A percentile compares a stretch with the other conserved stretches of the same genome.
phyloP scores from a whole-genome alignment of 805 yeast genomes.

The Ogataea trehaloabstinens region DNA sequence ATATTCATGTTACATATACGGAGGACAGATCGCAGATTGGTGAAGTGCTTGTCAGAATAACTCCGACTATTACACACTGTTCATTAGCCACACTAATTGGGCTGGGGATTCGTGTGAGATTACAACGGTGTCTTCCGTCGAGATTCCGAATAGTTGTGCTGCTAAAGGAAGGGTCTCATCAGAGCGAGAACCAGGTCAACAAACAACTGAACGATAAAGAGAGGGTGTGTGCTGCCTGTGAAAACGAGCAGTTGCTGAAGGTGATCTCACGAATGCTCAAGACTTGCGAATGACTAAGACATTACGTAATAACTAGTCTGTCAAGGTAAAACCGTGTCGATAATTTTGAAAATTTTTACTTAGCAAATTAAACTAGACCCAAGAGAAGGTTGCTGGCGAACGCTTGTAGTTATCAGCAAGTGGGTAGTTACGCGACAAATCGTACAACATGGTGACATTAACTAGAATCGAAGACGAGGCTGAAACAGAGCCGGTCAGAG shows the following conservation, averaged over 20 bases:
- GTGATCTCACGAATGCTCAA: constrained; percentile 93
- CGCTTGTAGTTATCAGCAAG: too few relatives aligned
- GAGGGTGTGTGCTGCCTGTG: constrained; percentile 98
- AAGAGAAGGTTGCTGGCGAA: too few relatives aligned
- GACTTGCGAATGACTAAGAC: constrained; percentile 55
- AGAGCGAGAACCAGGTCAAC: constrained; percentile 92
- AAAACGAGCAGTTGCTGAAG: constrained; percentile 82
- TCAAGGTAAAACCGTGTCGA: background rate
- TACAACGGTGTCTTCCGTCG: constrained; percentile 85
- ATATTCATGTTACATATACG: constrained; percentile 68
- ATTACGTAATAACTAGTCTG: background rate
- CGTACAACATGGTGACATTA: constrained; percentile 74
- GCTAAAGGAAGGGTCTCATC: constrained; percentile 90
- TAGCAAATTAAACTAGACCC: too few relatives aligned
- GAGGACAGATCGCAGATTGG: constrained; percentile 56
- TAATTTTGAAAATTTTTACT: background rate
- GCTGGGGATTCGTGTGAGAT: constrained; percentile 85
- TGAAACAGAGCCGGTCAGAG: constrained; percentile 17
- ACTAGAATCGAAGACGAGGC: constrained; percentile 65
- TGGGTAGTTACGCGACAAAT: too few relatives aligned
- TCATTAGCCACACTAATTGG: constrained; percentile 95
- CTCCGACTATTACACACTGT: constrained; percentile 98
- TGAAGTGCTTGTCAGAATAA: constrained; percentile 75
- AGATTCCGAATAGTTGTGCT: constrained; percentile 76
- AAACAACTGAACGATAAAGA: constrained; percentile 97